Base-by-base conservation (phyloP, 2,329 filamentous ascomycete genomes). In the Penicillium sp. region DNA sequence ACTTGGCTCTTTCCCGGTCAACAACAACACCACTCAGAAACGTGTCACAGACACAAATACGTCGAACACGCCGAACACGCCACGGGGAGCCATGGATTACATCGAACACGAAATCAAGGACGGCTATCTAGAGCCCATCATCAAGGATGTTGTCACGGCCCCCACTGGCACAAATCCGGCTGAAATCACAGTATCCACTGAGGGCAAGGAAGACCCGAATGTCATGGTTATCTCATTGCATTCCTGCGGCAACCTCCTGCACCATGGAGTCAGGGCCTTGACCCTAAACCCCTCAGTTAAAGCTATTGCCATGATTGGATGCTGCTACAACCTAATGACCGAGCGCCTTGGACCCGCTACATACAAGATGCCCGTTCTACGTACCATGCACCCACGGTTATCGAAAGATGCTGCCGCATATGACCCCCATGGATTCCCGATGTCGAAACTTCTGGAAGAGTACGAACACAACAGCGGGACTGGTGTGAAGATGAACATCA, bases 241-340 rank as follows among this genome's bases (percentile, higher is more conserved):
- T 76, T 98, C 94, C 0, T 99, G 95, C 74, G 95, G 95, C 30
- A 98, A 99, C 69, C 87, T 99, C n/a, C 91, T 96, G 0, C 95
- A 99, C 76, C 93, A 96, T 73, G 95, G 91, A 9, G 89, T 99
- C 61, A 89, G 92, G 15, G 96, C 94, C 0, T 85, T 99, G 21
- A 79, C 93, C 1, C 80, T 96, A 61, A 98, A 97, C 73, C 90
- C 91, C 0, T 86, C 88, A 5, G 93, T 98, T 59, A 87, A 88
- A 35, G 92, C 93, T n/a, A 90, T 98, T 23, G 94, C 94, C 61
- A 93, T 99, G 74, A 92, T 99, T 63, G 95, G 95, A 51, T 99
- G 95, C 82, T 99, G 95, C 83, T 98, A 99, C 83, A 99, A 99
- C 71, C 87, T 98, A 6, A 82, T 98, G 69, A 97, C 94, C 0